These are phyloP conservation scores for Acacia crassicarpa DNA, from an alignment of 306 rosid genomes.

Conservation along the genomic window DNA sequence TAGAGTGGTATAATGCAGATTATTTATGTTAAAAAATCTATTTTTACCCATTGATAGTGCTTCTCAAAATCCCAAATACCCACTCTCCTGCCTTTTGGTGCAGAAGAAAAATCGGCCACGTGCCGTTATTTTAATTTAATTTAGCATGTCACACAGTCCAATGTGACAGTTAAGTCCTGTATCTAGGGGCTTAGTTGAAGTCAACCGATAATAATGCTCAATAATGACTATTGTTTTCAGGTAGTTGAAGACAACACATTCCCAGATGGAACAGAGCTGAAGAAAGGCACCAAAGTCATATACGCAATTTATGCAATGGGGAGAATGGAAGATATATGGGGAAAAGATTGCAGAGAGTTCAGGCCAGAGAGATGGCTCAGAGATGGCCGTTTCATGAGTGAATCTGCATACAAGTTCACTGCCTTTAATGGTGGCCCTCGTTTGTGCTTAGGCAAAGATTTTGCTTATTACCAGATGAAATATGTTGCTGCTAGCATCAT, in stretches of 20 bases:
- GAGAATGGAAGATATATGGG: conserved; percentile 82
- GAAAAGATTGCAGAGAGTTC: conserved; percentile 72
- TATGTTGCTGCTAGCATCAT: conserved; percentile 76
- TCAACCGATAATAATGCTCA: neutral
- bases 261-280: conserved; percentile 76
- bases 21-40: no score
- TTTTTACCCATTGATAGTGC: no score
- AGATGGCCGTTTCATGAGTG: conserved; percentile 72
- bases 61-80: neutral
- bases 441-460: conserved; percentile 84
- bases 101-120: neutral
- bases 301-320: conserved; percentile 91
- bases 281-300: conserved; percentile 79
- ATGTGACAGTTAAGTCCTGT: conserved; percentile 25
- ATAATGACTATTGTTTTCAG: conserved; percentile 32
- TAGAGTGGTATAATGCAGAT: no score
- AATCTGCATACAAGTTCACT: conserved; percentile 81
- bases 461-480: conserved; percentile 93
- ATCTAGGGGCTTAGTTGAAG: conserved; percentile 10
- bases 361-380: conserved; percentile 87
- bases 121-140: conserved; percentile 5
- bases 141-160: conserved; percentile 25
- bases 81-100: neutral
- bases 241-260: conserved; percentile 67
- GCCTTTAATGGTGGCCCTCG: conserved; percentile 98